Evolutionary conservation across 2,329 filamentous ascomycete species (phyloP).

Genomic region (Seiridium cupressi): DNA sequence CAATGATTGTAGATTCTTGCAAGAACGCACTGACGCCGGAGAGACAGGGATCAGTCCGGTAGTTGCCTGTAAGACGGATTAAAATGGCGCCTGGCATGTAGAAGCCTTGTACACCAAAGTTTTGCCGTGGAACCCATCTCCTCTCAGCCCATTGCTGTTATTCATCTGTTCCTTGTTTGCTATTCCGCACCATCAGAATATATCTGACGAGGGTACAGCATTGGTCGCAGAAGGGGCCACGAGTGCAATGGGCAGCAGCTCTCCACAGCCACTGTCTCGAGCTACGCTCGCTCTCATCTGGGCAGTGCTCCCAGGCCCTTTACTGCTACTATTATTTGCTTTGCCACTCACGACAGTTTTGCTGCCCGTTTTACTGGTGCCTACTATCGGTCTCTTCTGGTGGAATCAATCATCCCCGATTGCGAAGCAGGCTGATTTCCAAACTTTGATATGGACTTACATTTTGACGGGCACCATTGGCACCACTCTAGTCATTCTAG

Average conservation of each 20-base stretch:
- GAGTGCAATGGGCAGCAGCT: background rate
- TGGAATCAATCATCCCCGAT: background rate
- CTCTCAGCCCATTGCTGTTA: too few relatives aligned
- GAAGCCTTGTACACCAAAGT: too few relatives aligned
- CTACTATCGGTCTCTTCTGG: background rate
- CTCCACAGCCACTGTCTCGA: background rate
- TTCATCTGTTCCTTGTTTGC: background rate
- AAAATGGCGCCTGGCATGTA: background rate
- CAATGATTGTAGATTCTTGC: too few relatives aligned
- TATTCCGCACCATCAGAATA: background rate
- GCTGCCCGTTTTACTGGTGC: background rate
- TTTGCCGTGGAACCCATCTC: too few relatives aligned
- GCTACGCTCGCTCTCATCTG: background rate
- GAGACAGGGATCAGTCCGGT: too few relatives aligned
- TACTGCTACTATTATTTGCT: background rate
- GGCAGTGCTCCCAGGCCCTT: background rate
- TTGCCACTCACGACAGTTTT: background rate
- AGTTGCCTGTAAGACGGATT: background rate
- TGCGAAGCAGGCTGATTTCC: background rate
- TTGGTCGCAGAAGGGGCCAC: background rate
- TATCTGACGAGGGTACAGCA: background rate
- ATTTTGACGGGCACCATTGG: constrained; percentile 15
- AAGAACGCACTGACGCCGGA: too few relatives aligned
- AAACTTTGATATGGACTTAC: constrained; percentile 17
- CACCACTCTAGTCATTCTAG: constrained; percentile 6